Evolutionary conservation across 257 asterid genomes (phyloP).

Genomic region (Jaltomata sinuosa): DNA sequence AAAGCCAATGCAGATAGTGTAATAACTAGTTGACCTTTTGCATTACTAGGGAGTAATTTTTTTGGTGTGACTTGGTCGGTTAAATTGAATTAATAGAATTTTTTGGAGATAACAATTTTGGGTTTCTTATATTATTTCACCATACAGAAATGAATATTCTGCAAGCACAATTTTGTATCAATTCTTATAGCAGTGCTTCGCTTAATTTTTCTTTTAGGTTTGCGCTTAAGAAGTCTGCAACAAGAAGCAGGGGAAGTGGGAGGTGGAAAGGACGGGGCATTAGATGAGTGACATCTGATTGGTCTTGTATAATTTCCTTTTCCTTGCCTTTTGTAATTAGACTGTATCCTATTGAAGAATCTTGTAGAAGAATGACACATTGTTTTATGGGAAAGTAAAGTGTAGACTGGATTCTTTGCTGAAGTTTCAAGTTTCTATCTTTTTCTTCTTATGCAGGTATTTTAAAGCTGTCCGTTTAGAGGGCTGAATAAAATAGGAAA

Average conservation of each 20-base stretch:
- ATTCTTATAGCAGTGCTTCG: neutral
- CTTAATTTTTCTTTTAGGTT: neutral
- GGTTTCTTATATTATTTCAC: neutral
- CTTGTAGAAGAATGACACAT: neutral
- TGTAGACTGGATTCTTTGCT: neutral
- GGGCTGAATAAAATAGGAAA: slow-evolving; percentile 2
- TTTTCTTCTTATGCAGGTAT: slow-evolving; percentile 38
- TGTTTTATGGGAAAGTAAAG: neutral
- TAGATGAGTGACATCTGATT: neutral
- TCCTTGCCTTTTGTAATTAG: neutral
- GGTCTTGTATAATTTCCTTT: neutral
- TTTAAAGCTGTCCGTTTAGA: neutral
- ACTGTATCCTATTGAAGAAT: neutral
- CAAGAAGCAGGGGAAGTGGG: slow-evolving; percentile 1
- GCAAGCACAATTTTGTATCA: neutral
- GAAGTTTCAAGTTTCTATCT: slow-evolving; percentile 15
- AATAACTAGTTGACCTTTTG: neutral
- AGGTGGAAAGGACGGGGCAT: neutral
- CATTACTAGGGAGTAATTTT: neutral
- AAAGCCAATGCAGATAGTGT: neutral
- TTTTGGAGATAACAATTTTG: neutral
- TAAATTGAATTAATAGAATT: neutral
- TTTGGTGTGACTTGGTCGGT: neutral
- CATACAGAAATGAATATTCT: neutral
- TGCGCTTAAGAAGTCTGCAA: neutral